Percentiles rank a stretch among this genome's conserved stretches.
These are phyloP conservation scores for Symbiodinium pilosum DNA, from an alignment of 73 alveolate species.

Conservation along the genomic window DNA sequence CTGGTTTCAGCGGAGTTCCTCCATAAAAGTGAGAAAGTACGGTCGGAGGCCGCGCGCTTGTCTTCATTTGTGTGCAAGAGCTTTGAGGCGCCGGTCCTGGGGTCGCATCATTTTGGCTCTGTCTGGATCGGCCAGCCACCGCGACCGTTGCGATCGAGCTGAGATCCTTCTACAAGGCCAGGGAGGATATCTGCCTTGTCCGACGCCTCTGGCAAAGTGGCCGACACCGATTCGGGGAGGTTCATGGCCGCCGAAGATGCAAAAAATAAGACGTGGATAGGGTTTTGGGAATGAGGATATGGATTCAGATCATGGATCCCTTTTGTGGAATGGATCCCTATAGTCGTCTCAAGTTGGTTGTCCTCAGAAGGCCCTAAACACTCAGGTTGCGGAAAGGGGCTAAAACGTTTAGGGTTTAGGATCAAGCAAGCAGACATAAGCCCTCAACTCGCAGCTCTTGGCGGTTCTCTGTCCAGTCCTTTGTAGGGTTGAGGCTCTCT, in stretches of 20 bases:
- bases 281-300: no score
- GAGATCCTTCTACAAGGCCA: conserved; percentile 45
- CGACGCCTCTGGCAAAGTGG: not conserved
- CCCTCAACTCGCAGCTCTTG: no score
- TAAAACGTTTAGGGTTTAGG: no score
- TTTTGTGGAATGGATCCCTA: no score
- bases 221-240: not conserved
- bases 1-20: conserved; percentile 48
- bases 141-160: conserved; percentile 8
- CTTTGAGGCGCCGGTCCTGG: not conserved
- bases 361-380: no score
- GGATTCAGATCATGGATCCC: no score
- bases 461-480: no score
- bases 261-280: conserved; percentile 41
- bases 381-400: no score
- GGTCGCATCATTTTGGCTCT: not conserved
- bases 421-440: no score
- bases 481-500: no score
- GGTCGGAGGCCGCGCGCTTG: conserved; percentile 16
- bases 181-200: not conserved
- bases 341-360: no score
- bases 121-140: conserved; percentile 27
- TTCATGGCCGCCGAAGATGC: conserved; percentile 19
- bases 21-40: conserved; percentile 13
- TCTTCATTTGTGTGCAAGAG: not conserved